Evolutionary conservation across 495 filamentous ascomycete species (phyloP).

Genomic region (Talaromyces nanjingensis): DNA sequence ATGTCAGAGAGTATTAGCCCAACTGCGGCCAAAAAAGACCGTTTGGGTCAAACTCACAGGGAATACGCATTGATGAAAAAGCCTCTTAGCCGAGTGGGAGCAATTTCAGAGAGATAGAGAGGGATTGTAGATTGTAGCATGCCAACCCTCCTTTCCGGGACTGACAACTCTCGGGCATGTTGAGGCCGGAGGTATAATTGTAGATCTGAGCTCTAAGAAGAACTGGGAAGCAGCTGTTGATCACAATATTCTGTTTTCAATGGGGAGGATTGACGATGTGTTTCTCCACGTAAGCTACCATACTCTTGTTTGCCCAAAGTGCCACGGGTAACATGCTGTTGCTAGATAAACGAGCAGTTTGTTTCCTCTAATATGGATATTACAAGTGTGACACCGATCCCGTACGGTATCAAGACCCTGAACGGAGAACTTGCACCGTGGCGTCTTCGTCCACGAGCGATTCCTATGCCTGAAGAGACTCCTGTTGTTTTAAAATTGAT

Average conservation of each 20-base stretch:
- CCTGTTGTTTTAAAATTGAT: conserved; percentile 16
- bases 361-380: too few relatives aligned
- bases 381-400: neutral
- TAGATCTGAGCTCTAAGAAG: too few relatives aligned
- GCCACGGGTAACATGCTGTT: too few relatives aligned
- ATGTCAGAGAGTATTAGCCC: too few relatives aligned
- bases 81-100: conserved; percentile 31
- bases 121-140: conserved; percentile 36
- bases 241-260: too few relatives aligned
- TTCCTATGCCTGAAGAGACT: conserved; percentile 27
- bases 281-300: too few relatives aligned
- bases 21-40: too few relatives aligned
- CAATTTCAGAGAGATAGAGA: conserved; percentile 33
- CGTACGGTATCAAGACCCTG: conserved; percentile 23
- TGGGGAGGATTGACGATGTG: too few relatives aligned
- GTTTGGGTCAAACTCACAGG: conserved; percentile 18
- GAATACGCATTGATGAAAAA: conserved; percentile 35
- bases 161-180: neutral
- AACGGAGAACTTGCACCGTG: conserved; percentile 33
- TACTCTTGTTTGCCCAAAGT: too few relatives aligned
- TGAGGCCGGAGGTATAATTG: too few relatives aligned
- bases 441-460: conserved; percentile 24
- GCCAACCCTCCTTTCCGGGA: conserved; percentile 17
- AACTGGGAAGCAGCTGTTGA: too few relatives aligned
- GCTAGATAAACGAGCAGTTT: too few relatives aligned